These are phyloP conservation scores for Breynia disticha DNA, from an alignment of 441 rosid species.

Conservation along the genomic window DNA sequence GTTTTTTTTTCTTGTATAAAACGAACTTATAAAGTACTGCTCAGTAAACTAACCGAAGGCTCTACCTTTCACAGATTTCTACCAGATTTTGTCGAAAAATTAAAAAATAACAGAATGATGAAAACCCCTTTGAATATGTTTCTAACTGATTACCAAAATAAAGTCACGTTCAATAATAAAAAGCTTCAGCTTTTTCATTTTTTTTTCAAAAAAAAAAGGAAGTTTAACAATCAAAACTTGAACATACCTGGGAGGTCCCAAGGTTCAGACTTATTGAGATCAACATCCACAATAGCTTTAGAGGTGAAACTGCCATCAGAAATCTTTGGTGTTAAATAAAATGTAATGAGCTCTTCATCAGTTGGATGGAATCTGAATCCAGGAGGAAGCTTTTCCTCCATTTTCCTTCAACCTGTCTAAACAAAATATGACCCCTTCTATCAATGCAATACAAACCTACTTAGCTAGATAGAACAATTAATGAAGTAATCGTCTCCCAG, in stretches of 20 bases:
- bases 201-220: neutral
- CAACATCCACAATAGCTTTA: conserved; percentile 70
- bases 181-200: no score
- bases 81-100: no score
- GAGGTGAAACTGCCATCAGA: conserved; percentile 49
- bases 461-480: no score
- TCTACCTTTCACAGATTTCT: no score
- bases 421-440: neutral
- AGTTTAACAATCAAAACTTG: neutral
- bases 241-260: conserved; percentile 83
- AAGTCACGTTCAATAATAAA: neutral
- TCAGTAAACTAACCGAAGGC: no score
- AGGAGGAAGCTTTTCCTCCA: conserved; percentile 47
- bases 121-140: no score
- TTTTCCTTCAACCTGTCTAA: neutral
- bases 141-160: no score
- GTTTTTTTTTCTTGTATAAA: no score
- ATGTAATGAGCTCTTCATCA: conserved; percentile 80
- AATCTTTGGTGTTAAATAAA: conserved; percentile 59
- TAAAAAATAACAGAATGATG: no score
- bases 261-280: conserved; percentile 87
- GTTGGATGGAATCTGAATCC: conserved; percentile 95
- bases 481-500: no score
- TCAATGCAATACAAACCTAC: neutral
- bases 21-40: no score